These are phyloP conservation scores for Scheffersomyces amazonensis DNA, from an alignment of 805 yeast species.

Conservation along the genomic window DNA sequence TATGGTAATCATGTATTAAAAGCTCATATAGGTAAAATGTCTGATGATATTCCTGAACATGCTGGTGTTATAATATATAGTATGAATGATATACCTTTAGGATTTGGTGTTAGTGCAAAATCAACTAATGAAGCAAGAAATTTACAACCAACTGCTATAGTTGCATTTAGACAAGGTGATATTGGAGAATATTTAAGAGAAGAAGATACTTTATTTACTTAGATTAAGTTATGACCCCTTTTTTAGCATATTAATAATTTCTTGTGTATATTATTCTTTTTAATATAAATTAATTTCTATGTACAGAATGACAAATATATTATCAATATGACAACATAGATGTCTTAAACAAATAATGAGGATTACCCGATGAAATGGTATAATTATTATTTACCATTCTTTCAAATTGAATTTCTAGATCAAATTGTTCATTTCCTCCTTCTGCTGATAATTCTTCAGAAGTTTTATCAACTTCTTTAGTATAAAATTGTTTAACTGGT, in stretches of 20 bases:
- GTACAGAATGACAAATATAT: neutral
- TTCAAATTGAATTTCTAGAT: conserved; percentile 25
- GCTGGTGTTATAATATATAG: conserved; percentile 91
- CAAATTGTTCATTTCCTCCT: conserved; percentile 8
- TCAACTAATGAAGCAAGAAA: conserved; percentile 84
- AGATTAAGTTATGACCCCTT: conserved; percentile 9
- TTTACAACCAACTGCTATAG: conserved; percentile 90
- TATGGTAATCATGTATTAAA: conserved; percentile 96
- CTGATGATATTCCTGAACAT: conserved; percentile 97
- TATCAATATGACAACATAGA: conserved; percentile 22
- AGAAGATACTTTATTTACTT: conserved; percentile 92
- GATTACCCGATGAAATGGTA: conserved; percentile 39
- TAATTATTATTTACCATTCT: conserved; percentile 24
- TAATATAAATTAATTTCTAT: neutral
- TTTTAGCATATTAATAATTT: neutral
- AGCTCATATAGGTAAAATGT: conserved; percentile 95
- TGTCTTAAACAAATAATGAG: conserved; percentile 32
- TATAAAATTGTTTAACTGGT: conserved; percentile 30
- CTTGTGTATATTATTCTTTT: conserved; percentile 1
- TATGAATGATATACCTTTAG: conserved; percentile 90
- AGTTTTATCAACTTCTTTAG: conserved; percentile 16
- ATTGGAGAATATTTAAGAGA: conserved; percentile 97
- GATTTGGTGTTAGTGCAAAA: conserved; percentile 93
- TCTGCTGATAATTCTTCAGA: conserved; percentile 7
- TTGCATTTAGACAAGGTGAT: conserved; percentile 95